Conservation (phyloP, 106 monocot species). For the Cymbidium sinense region DNA sequence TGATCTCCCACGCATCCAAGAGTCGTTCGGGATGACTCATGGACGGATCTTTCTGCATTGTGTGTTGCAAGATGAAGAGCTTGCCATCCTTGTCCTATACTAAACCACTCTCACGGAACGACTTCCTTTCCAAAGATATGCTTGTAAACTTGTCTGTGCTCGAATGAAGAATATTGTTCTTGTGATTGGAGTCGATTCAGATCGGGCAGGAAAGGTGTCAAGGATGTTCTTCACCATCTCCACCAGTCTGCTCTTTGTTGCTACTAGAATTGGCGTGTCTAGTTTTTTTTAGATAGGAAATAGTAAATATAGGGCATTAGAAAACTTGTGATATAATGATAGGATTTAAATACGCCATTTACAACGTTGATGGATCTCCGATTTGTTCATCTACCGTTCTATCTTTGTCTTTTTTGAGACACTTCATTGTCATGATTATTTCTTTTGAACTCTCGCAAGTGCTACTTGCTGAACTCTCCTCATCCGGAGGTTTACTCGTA, state of each 20-base stretch:
- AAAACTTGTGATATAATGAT: background rate
- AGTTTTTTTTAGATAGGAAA: too few relatives aligned
- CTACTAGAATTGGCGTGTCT: too few relatives aligned
- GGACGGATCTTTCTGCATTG: background rate
- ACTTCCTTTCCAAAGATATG: background rate
- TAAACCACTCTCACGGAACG: conserved; percentile 10
- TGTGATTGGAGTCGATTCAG: conserved; percentile 8
- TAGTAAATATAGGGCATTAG: too few relatives aligned
- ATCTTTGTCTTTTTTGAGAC: too few relatives aligned
- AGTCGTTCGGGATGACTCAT: conserved; percentile 19
- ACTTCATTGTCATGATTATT: too few relatives aligned
- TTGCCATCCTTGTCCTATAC: conserved; percentile 11
- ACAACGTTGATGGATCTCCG: background rate
- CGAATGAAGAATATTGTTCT: conserved; percentile 20
- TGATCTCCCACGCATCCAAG: conserved; percentile 23
- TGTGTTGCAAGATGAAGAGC: conserved; percentile 18
- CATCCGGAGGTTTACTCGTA: background rate
- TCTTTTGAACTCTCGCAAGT: too few relatives aligned
- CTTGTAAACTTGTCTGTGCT: conserved; percentile 19
- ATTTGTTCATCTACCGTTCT: background rate
- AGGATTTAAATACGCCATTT: background rate
- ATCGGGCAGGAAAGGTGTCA: conserved; percentile 1
- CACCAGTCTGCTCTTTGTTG: conserved; percentile 8
- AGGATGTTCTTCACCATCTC: conserved; percentile 33
- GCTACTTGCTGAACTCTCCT: background rate